Percentiles rank a stretch among this genome's conserved stretches.
Evolutionary conservation across 495 filamentous ascomycete genomes (phyloP).

Genomic region (Astrothelium subdiscretum): DNA sequence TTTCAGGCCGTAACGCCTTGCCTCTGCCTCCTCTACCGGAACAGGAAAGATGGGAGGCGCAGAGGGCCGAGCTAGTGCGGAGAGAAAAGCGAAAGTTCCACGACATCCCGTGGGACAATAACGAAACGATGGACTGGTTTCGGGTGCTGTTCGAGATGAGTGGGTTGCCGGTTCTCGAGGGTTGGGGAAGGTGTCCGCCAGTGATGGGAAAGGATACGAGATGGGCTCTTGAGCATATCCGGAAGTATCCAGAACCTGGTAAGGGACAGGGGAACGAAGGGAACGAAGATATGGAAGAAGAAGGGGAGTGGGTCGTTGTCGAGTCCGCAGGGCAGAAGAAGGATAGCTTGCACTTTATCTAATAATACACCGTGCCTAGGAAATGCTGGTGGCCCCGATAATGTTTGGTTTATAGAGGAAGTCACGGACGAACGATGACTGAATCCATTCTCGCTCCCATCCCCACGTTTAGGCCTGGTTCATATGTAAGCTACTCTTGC

Average conservation of each 20-base stretch:
- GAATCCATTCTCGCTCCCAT: too few species aligned
- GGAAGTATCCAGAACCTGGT: constrained; percentile 37
- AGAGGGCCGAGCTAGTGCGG: constrained; percentile 16
- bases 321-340: background rate
- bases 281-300: constrained; percentile 5
- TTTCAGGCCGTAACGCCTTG: constrained; percentile 24
- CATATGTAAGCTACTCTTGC: too few species aligned
- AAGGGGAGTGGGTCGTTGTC: constrained; percentile 6
- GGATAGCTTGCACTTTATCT: constrained; percentile 11
- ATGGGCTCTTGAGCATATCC: constrained; percentile 39
- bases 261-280: constrained; percentile 11
- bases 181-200: constrained; percentile 36
- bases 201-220: constrained; percentile 28
- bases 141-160: constrained; percentile 31
- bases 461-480: too few species aligned
- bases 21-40: constrained; percentile 25
- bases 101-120: constrained; percentile 36
- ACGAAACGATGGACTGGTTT: constrained; percentile 35
- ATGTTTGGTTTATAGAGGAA: too few species aligned
- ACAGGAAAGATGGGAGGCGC: constrained; percentile 32
- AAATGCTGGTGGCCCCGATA: too few species aligned
- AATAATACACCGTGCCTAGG: too few species aligned
- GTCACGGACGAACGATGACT: too few species aligned
- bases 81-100: constrained; percentile 33
- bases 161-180: constrained; percentile 31